These are phyloP conservation scores for Geranomyces variabilis DNA, from an alignment of 192 early-diverging fungal species.

Conservation along the genomic window DNA sequence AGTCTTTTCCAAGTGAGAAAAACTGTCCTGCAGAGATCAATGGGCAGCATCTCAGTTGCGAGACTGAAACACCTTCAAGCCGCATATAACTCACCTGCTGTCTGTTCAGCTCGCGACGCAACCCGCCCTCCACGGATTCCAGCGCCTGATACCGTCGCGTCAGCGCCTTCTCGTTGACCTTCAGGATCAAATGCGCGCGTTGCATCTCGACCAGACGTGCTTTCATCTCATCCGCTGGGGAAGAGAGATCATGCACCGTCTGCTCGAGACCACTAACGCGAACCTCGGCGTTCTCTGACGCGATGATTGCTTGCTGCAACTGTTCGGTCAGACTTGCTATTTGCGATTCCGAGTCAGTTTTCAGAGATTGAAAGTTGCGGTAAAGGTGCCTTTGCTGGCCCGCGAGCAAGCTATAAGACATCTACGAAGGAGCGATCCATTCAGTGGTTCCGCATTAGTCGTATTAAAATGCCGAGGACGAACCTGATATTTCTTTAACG, in stretches of 20 bases:
- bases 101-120: constrained; percentile 42
- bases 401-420: constrained; percentile 31
- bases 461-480: neutral
- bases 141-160: constrained; percentile 41
- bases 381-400: constrained; percentile 45
- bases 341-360: neutral
- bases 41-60: too few species aligned
- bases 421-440: constrained; percentile 11
- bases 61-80: too few species aligned
- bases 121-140: constrained; percentile 32
- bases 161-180: constrained; percentile 49
- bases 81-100: too few species aligned
- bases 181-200: constrained; percentile 40
- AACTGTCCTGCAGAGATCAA: too few species aligned
- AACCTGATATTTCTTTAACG: constrained; percentile 44
- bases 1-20: constrained; percentile 33
- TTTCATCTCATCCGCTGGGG: constrained; percentile 32
- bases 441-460: neutral
- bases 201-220: constrained; percentile 41
- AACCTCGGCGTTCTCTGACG: constrained; percentile 11
- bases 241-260: neutral
- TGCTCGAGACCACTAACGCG: constrained; percentile 26
- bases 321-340: constrained; percentile 3
- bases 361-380: constrained; percentile 29
- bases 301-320: constrained; percentile 15